Base-by-base conservation (phyloP, 805 yeast genomes). In the Lipomyces yamanashiensis region DNA sequence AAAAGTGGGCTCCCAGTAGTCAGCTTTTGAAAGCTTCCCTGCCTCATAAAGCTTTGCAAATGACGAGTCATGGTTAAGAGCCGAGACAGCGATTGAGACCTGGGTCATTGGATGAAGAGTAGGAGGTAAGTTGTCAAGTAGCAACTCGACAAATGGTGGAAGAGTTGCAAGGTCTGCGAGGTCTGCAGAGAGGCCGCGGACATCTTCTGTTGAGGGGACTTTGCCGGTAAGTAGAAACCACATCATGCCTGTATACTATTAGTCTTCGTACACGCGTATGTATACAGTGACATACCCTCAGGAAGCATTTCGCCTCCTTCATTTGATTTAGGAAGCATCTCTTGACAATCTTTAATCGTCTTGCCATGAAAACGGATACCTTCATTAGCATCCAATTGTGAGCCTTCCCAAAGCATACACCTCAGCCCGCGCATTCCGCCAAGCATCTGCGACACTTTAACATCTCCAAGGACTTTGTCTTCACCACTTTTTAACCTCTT, bases 51-150 rank as follows among this genome's bases (percentile, higher is more conserved):
- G 88, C 76, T 81, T 80, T 62, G 92, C 90, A 78, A 88, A 88
- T 68, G 76, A 78, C 19, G 92, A 87, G 70, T 86, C 88, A 64
- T 86, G 82, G 78, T 87, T 88, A 75, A 89, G 81, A 47, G 92
- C 87, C 61, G 87, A 82, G 54, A 89, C 84, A 39, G 90, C 92
- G 73, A 89, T 87, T 54, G 90, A 83, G 72, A 88, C 81, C 75
- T 88, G 95, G 37, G 93, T 87, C 95, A 88, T 88, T 74, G 95
- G 95, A 76, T 88, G 95, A 74, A 88, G 80, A 70, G 84, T 81
- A 47, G 82, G 74, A 60, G 95, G 95, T 64, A 87, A 81, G 56
- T 81, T 76, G 78, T 85, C 88, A 67, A 88, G 78, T 59, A 87
- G 77, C 71, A 82, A 84, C 72, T 78, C 81, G 51, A 86, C 84